Evolutionary conservation across 441 rosid species (phyloP).

Genomic region (Croton setiger): DNA sequence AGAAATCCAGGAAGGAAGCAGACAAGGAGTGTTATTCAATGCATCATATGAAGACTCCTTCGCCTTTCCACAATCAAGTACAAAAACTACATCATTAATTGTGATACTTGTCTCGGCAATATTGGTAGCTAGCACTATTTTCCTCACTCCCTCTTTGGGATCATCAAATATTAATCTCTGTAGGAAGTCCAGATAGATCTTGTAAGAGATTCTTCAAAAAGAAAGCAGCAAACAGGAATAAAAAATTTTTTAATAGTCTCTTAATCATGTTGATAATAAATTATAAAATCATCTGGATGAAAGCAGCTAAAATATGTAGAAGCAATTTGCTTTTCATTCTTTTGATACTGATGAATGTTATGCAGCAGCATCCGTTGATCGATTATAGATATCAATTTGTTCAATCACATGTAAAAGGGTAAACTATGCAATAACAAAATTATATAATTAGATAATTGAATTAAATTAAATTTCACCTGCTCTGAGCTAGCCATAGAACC

Average conservation of each 20-base stretch:
- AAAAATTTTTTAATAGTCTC: background rate
- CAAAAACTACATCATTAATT: slow-evolving; percentile 79
- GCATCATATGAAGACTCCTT: slow-evolving; percentile 96
- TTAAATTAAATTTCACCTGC: slow-evolving; percentile 49
- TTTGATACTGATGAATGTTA: background rate
- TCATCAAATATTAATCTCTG: slow-evolving; percentile 90
- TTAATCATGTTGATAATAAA: background rate
- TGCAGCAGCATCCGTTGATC: background rate
- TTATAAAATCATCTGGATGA: background rate
- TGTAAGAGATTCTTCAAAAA: slow-evolving; percentile 12
- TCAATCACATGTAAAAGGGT: background rate
- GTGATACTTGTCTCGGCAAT: slow-evolving; percentile 98
- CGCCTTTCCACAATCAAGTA: slow-evolving; percentile 96
- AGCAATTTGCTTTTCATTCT: background rate
- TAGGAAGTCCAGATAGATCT: slow-evolving; percentile 27
- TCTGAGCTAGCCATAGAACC: slow-evolving; percentile 96
- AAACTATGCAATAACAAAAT: background rate
- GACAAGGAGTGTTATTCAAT: slow-evolving; percentile 86
- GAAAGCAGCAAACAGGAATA: background rate
- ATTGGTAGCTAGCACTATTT: slow-evolving; percentile 86
- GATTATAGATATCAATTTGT: background rate
- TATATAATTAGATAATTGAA: slow-evolving; percentile 3
- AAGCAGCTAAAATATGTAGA: slow-evolving; percentile 6
- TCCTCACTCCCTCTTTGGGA: slow-evolving; percentile 71
- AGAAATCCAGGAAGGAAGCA: slow-evolving; percentile 94